phyloP scores from a whole-genome alignment of 2,329 filamentous ascomycete genomes.

The Fusarium sp. region DNA sequence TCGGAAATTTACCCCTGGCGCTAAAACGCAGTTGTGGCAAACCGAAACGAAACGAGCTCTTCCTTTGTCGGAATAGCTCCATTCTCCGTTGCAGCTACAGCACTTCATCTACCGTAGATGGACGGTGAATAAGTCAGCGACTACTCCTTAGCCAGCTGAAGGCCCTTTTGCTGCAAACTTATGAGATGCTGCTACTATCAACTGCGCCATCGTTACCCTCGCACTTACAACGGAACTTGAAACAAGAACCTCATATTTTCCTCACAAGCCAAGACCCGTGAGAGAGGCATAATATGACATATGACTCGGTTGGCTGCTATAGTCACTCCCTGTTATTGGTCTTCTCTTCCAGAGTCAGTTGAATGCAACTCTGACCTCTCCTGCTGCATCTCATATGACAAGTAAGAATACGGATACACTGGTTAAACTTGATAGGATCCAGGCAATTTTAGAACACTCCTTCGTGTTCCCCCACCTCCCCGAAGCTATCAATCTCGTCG shows the following conservation, averaged over 20 bases:
- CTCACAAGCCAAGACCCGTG: too few relatives aligned
- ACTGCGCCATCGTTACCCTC: neutral
- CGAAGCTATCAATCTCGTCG: too few relatives aligned
- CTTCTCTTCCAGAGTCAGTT: neutral
- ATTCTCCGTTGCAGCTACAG: neutral
- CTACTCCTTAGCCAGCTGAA: neutral
- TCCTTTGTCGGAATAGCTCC: conserved; percentile 31
- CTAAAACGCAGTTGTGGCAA: conserved; percentile 39
- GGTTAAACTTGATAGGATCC: too few relatives aligned
- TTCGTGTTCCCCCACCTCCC: too few relatives aligned
- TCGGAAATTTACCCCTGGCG: conserved; percentile 32
- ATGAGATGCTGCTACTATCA: neutral
- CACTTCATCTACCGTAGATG: conserved; percentile 1
- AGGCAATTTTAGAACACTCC: too few relatives aligned
- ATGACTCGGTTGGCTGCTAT: neutral
- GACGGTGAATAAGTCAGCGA: conserved; percentile 18
- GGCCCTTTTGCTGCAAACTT: neutral
- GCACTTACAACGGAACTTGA: neutral
- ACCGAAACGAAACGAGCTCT: conserved; percentile 24
- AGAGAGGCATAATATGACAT: too few relatives aligned
- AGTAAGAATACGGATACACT: neutral
- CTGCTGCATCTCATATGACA: neutral
- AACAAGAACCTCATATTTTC: neutral
- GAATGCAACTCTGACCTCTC: neutral
- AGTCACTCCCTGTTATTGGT: neutral